Evolutionary conservation across 148 eudicot species (phyloP), one percentile per base, ranked within the genome.

Genomic region (Rhododendron ovatum): DNA sequence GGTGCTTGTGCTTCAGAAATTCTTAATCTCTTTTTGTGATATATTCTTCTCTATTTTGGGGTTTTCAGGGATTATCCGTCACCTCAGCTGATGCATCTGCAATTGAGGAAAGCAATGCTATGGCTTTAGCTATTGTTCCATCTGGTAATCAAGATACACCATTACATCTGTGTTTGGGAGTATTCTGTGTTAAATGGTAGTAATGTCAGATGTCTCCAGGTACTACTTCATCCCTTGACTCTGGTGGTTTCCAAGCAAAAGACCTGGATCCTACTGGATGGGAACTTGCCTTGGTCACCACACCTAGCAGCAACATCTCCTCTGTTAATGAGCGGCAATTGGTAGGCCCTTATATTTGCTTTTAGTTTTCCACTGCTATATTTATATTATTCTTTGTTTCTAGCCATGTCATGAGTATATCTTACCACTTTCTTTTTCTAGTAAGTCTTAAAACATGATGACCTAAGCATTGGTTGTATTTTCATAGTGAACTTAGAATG

Each of bases 261-360:
- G 93, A 92, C 81, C 88, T 94, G 85, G 99, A 98, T 91, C 96
- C 99, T 26, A 89, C 92, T 80, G 98, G 99, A 13, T 98, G 99
- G 99, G 99, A 95, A 89, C 98, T 98, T 85, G 99, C 99, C 61
- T 84, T 98, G 89, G 98, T 98, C 85, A 85, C 93, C 75, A 92
- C 99, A 61, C 98, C 99, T 15, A 95, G 99, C 89, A 92, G 81
- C 82, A 87, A 94, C 86, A 86, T 93, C 82, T 94, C 99, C 80
- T 76, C 96, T 47, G 90, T 78, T 67, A 92, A 91, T 88, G 98
- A 95, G 67, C 90, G 98, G 84, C 94, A 98, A 89, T 86, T 98
- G 98, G 99, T 98, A 94, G 24, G 65, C 78, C 69, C 45, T 86
- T 26, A 3, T 53, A 14, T 39, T 14, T 82, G 57, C 48, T 9